Base-by-base conservation (phyloP, 2,329 filamentous ascomycete genomes). In the Paecilomyces dactylethromorphus region DNA sequence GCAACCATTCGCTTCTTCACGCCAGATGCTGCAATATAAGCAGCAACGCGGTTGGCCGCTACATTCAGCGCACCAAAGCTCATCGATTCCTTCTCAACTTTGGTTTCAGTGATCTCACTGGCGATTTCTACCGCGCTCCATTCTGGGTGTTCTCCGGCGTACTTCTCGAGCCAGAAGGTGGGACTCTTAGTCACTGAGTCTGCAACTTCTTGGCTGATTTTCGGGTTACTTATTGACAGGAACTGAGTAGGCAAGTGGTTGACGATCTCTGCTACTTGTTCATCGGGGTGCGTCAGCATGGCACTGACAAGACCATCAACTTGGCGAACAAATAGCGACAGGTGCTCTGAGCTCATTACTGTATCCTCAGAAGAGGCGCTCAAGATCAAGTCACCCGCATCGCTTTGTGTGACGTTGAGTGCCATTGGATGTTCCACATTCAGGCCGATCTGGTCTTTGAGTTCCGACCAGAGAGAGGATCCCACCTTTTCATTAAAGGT, bases 391-490 rank as follows among this genome's bases (percentile, higher is more conserved):
- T 57, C 55, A 7, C 63, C 68, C 29, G 66, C 59, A 0, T 31
- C 21, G 22, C 58, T 53, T 33, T 69, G 62, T 50, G 72, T 73
- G 0, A 75, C 66, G 51, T 78, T 77, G 54, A 78, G 64, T 2
- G 75, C 75, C 61, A 78, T 66, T 0, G 74, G 67, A 59, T 78
- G 75, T 55, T 78, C 76, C 5, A 78, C 76, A 33, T 70, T 68
- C 13, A 78, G 66, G 1, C 69, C 66, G 24, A 76, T 62, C 5
- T 68, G 62, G 59, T 73, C 68, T 13, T 70, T 68, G 3, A 67
- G 53, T 53, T 70, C 66, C 2, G 53, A 59, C 67, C 73, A 76
- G 1, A 71, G 53, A 6, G 53, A 22, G 1, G 61, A 18, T 15
- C 56, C 52, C 18, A 54, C 12, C 13, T 50, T n/a, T 4, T 55